phyloP scores from a whole-genome alignment of 306 rosid genomes.

The Cyamopsis tetragonoloba region DNA sequence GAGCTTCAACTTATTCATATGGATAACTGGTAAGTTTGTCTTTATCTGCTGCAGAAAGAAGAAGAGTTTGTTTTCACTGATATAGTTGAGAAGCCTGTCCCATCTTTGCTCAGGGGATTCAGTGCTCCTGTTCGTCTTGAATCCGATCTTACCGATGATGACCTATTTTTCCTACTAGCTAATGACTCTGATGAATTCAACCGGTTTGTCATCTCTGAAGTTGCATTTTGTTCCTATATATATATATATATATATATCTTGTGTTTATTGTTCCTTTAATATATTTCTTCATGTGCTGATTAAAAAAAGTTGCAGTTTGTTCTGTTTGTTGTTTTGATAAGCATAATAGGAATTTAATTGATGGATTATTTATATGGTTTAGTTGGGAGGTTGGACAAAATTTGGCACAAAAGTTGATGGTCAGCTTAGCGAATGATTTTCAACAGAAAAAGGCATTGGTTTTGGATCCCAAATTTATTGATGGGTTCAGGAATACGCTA shows the following conservation, averaged over 20 bases:
- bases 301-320: too few species aligned
- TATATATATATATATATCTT: too few species aligned
- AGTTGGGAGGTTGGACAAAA: constrained; percentile 99
- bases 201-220: constrained; percentile 60
- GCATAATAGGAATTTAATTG: constrained; percentile 16
- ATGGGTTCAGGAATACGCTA: constrained; percentile 65
- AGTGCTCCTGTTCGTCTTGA: constrained; percentile 96
- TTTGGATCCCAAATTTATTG: constrained; percentile 66
- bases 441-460: constrained; percentile 78
- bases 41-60: constrained; percentile 60
- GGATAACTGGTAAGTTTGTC: not conserved
- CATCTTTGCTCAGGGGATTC: constrained; percentile 81
- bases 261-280: too few species aligned
- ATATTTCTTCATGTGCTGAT: too few species aligned
- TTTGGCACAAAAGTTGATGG: constrained; percentile 86
- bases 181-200: constrained; percentile 92
- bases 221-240: too few species aligned
- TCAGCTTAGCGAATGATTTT: constrained; percentile 68
- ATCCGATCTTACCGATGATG: constrained; percentile 70
- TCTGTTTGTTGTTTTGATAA: constrained; percentile 5
- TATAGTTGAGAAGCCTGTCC: constrained; percentile 80
- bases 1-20: not conserved
- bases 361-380: constrained; percentile 28
- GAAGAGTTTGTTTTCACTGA: constrained; percentile 84
- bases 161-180: constrained; percentile 87